Evolutionary conservation across 2,329 filamentous ascomycete species (phyloP), one percentile per base, ranked within the genome.

Genomic region (Hortaea werneckii): DNA sequence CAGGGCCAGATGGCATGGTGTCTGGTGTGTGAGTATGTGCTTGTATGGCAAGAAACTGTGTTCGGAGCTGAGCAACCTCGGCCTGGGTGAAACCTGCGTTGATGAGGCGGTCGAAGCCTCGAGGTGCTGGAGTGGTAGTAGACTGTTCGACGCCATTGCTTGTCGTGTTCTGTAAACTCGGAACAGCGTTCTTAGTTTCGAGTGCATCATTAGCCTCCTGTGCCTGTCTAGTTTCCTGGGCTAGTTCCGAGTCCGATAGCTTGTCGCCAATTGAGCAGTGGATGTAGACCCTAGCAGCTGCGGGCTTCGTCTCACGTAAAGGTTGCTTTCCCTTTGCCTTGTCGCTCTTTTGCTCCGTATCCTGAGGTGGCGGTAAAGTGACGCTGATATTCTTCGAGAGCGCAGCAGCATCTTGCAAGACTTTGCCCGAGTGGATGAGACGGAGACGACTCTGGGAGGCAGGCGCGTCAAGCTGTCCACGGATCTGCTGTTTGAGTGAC

Each of bases 21-120:
- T 95, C 89, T 0, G 87, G 87, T 1, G 88, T 94, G 62, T 86
- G 87, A 27, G 84, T 83, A 53, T 83, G 78, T 29, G 83, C 79
- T 59, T 94, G 85, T 51, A 95, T 85, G 39, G 84, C 83, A 38
- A 87, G 78, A 67, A 96, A 98, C 65, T 96, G 90, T 20, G 88
- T 79, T 13, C 92, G 80, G 10, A 98, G 75, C 41, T 84, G 81
- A 42, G 87, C 82, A 10, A 98, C 83, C 65, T 98, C 92, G 2
- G 84, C 77, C 0, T 81, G 62, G 0, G 85, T 87, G 67, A 98
- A 94, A 27, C 90, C 90, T 0, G 87, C 78, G 4, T 77, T 71
- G 0, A 95, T 76, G 2, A 96, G 75, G 5, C 92, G 77, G 63
- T 96, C 89, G 67, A 98, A 98, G 28, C 92, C 92, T 11, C 84